Percentiles rank a stretch among this genome's conserved stretches.
phyloP scores from a whole-genome alignment of 345 rosid species.

The Eutrema yunnanense region DNA sequence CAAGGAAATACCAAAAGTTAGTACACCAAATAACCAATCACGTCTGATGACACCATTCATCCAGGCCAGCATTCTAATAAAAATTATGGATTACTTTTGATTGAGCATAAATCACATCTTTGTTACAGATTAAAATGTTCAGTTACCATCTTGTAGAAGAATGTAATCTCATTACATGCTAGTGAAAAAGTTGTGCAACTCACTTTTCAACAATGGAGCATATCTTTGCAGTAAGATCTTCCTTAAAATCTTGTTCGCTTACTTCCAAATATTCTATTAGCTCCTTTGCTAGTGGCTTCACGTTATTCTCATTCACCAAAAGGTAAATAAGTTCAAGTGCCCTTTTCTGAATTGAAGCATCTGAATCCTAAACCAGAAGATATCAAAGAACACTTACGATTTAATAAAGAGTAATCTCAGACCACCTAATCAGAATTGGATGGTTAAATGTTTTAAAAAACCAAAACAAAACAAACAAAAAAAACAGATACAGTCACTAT shows the following conservation, averaged over 20 bases:
- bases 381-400: slow-evolving; percentile 17
- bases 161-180: slow-evolving; percentile 9
- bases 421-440: slow-evolving; percentile 3
- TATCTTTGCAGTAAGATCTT: slow-evolving; percentile 92
- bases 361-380: slow-evolving; percentile 71
- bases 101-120: slow-evolving; percentile 1
- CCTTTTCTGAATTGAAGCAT: slow-evolving; percentile 95
- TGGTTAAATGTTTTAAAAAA: neutral
- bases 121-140: neutral
- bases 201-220: slow-evolving; percentile 95
- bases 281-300: slow-evolving; percentile 78
- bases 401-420: slow-evolving; percentile 8
- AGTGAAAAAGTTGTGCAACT: slow-evolving; percentile 31
- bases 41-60: slow-evolving; percentile 1
- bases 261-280: slow-evolving; percentile 89
- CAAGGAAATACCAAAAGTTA: slow-evolving; percentile 25
- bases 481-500: neutral
- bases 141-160: slow-evolving; percentile 5
- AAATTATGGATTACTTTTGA: neutral
- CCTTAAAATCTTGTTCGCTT: slow-evolving; percentile 90
- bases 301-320: slow-evolving; percentile 79
- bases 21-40: slow-evolving; percentile 1
- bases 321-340: slow-evolving; percentile 86
- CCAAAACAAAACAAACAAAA: neutral
- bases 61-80: slow-evolving; percentile 12